Evolutionary conservation across 2,329 filamentous ascomycete genomes (phyloP), one percentile per base, ranked within the genome.

Genomic region (Ceratocystiopsis sp.): DNA sequence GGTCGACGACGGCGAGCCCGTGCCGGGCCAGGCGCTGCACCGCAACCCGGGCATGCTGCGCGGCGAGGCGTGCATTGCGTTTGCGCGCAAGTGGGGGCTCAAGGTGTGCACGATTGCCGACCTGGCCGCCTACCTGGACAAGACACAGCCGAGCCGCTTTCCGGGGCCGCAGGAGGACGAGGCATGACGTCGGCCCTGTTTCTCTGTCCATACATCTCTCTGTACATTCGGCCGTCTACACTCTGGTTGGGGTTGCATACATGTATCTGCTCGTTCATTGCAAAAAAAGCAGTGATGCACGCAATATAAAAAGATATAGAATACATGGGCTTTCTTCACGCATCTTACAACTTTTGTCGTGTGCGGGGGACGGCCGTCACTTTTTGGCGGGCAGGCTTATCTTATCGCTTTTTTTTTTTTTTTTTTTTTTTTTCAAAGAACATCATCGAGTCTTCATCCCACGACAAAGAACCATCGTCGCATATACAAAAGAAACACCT

Each of bases 51-150:
- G 81, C 21, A 98, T 98, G 91, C 79, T 96, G 77, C 67, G 86
- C 52, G 76, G 85, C 49, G 85, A 94, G 64, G 83, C 75, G 35
- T 95, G 87, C 63, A 67, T 98, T 56, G 73, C 69, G 41, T 98
- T 98, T 69, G 91, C 86, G 25, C 76, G 77, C 61, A 78, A 71
- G 61, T 96, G 82, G 78, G 86, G 86, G 5, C 67, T 98, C 52
- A 91, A 82, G 67, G 85, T 93, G 46, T 93, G 87, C 63, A 96
- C 91, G 29, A 96, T 98, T 63, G 86, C 89, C 58, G 86, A 89
- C 61, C 61, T 98, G 62, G 80, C 89, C 25, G 68, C 66, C 45
- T 82, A 93, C 59, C 65, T 94, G 46, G 80, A 91, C 60, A 78
- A 76, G 66, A 78, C 69, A 35, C 79, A 87, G 63, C 78, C 78